A percentile compares a stretch with the other conserved stretches of the same genome.
Conservation (phyloP, 345 rosid genomes). For the Sonneratia alba region DNA sequence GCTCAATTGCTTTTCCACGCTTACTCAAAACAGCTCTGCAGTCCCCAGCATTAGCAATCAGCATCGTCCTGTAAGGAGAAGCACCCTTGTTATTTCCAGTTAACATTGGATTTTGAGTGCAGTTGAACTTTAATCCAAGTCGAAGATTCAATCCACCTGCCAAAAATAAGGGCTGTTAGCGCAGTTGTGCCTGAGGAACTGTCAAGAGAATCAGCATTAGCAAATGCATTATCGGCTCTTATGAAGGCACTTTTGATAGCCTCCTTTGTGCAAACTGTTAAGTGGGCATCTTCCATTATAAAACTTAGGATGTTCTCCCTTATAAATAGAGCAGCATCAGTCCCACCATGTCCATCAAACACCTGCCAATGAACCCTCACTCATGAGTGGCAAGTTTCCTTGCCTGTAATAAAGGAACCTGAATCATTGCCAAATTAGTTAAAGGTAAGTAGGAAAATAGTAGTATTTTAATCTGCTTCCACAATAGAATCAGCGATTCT, state of each 20-base stretch:
- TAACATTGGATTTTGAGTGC: not conserved
- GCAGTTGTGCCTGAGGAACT: constrained; percentile 23
- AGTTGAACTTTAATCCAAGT: not conserved
- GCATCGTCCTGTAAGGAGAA: constrained; percentile 16
- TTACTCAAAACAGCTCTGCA: constrained; percentile 23
- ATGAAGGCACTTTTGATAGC: constrained; percentile 23
- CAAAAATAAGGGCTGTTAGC: constrained; percentile 18
- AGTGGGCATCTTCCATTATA: constrained; percentile 22
- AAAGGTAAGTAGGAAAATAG: not conserved
- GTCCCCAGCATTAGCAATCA: constrained; percentile 31
- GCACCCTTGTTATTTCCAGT: not conserved
- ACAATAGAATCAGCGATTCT: not conserved
- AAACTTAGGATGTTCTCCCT: constrained; percentile 18
- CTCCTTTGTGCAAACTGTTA: constrained; percentile 12
- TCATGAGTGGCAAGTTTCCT: not conserved
- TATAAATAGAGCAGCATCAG: constrained; percentile 20
- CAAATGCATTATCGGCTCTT: constrained; percentile 22
- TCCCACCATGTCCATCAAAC: constrained; percentile 30
- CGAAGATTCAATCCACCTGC: constrained; percentile 9
- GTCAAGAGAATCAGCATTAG: constrained; percentile 18
- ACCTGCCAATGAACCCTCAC: constrained; percentile 13
- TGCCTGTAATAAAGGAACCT: not conserved
- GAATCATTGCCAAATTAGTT: not conserved
- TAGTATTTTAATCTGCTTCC: not conserved
- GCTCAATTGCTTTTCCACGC: constrained; percentile 22